Percentiles rank a stretch among this genome's conserved stretches.
Conservation (phyloP, 768 basidiomycete species). For the Leucocoprinus birnbaumii region DNA sequence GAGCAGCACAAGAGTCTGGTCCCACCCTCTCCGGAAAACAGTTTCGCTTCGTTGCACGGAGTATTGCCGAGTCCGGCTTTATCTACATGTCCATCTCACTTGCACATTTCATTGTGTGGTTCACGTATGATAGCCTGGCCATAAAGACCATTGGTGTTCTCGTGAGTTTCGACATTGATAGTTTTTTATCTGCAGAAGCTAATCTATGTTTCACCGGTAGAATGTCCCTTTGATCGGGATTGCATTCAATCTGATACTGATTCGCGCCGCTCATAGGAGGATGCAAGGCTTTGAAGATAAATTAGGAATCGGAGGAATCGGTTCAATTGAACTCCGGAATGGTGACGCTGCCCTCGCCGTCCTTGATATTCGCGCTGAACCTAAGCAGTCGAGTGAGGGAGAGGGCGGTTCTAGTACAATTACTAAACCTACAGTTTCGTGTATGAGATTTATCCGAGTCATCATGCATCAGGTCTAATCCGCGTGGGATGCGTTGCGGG, state of each 20-base stretch:
- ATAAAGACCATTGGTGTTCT: slow-evolving; percentile 2
- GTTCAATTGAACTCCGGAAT: too few relatives aligned
- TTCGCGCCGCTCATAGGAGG: slow-evolving; percentile 5
- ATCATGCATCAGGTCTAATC: too few relatives aligned
- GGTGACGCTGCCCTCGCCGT: too few relatives aligned
- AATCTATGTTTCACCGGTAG: background rate
- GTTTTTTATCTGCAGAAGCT: background rate
- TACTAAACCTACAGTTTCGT: too few relatives aligned
- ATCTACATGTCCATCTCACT: slow-evolving; percentile 8
- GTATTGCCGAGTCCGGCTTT: slow-evolving; percentile 2
- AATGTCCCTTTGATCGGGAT: slow-evolving; percentile 7
- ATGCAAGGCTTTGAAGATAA: background rate
- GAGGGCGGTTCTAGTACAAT: too few relatives aligned
- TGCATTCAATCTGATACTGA: slow-evolving; percentile 9
- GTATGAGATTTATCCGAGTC: too few relatives aligned
- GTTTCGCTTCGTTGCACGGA: slow-evolving; percentile 6
- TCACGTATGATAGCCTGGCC: background rate
- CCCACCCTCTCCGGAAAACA: background rate
- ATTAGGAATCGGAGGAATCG: too few relatives aligned
- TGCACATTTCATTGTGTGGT: slow-evolving; percentile 10
- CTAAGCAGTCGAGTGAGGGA: too few relatives aligned
- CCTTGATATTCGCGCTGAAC: too few relatives aligned
- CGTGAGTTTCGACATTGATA: background rate
- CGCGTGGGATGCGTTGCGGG: too few relatives aligned
- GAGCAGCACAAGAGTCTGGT: background rate